These are phyloP conservation scores for Elsinoe necatrix DNA, from an alignment of 2,329 filamentous ascomycete species.

Conservation along the genomic window DNA sequence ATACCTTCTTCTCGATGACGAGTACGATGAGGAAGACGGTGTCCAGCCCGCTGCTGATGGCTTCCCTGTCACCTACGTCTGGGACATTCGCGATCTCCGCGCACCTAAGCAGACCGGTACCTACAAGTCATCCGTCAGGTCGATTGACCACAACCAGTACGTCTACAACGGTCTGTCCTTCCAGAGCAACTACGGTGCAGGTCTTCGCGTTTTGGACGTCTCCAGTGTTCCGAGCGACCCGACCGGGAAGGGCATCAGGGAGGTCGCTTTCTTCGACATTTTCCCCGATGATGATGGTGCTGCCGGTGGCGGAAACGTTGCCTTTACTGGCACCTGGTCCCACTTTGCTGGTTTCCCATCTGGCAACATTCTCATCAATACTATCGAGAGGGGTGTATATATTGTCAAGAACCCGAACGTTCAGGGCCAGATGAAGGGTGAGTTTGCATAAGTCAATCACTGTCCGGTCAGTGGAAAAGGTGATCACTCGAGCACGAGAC, in stretches of 20 bases:
- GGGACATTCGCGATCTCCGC: conserved; percentile 40
- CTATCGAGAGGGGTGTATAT: conserved; percentile 45
- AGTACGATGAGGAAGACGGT: conserved; percentile 42
- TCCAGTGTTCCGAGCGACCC: conserved; percentile 34
- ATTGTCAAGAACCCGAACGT: conserved; percentile 34
- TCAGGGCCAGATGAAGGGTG: conserved; percentile 13
- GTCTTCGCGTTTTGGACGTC: conserved; percentile 31
- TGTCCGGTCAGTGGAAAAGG: neutral
- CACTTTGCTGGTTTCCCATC: conserved; percentile 43
- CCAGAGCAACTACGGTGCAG: conserved; percentile 33
- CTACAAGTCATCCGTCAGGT: conserved; percentile 30
- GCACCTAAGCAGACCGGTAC: conserved; percentile 35
- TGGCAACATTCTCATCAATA: conserved; percentile 45
- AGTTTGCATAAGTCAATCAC: neutral
- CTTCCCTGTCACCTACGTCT: conserved; percentile 42
- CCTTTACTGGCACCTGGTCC: conserved; percentile 38
- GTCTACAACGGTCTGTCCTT: conserved; percentile 31
- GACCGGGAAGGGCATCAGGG: conserved; percentile 39
- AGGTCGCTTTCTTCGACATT: conserved; percentile 45
- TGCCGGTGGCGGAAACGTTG: conserved; percentile 31
- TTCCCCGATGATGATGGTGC: conserved; percentile 43
- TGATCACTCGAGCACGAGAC: neutral
- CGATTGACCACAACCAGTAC: conserved; percentile 38
- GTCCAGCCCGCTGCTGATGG: conserved; percentile 36
- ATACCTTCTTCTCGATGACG: conserved; percentile 46